phyloP scores from a whole-genome alignment of 306 rosid genomes.

The Sindora glabra region DNA sequence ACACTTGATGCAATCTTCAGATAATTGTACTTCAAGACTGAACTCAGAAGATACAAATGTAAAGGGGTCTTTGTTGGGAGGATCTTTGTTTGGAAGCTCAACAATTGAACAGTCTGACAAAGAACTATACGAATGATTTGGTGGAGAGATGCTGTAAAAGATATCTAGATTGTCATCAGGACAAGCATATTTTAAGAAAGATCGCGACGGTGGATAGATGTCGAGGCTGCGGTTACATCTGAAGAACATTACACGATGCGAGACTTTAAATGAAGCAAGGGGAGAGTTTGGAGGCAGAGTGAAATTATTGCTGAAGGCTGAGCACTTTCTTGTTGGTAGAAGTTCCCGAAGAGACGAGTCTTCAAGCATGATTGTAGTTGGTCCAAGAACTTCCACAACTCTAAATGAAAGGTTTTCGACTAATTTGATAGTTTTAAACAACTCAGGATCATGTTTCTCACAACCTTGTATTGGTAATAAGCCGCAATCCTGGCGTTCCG shows the following conservation, averaged over 20 bases:
- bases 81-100: not conserved
- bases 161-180: too few relatives aligned
- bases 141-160: too few relatives aligned
- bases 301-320: not conserved
- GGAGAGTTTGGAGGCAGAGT: not conserved
- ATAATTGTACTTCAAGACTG: not conserved
- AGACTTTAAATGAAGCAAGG: not conserved
- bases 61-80: not conserved
- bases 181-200: too few relatives aligned
- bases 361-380: not conserved
- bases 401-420: not conserved
- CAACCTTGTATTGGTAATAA: not conserved
- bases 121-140: too few relatives aligned
- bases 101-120: not conserved
- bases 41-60: conserved; percentile 15
- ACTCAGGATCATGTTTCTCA: not conserved
- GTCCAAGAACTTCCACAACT: not conserved
- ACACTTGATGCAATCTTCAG: conserved; percentile 12
- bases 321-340: not conserved
- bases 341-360: not conserved
- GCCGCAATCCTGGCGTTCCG: not conserved
- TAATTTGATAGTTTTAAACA: not conserved
- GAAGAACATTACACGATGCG: not conserved
- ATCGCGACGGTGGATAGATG: not conserved
- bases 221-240: not conserved